Percentiles rank a stretch among this genome's conserved stretches.
These are phyloP conservation scores for Isatis lusitanica DNA, from an alignment of 441 rosid species.

Conservation along the genomic window DNA sequence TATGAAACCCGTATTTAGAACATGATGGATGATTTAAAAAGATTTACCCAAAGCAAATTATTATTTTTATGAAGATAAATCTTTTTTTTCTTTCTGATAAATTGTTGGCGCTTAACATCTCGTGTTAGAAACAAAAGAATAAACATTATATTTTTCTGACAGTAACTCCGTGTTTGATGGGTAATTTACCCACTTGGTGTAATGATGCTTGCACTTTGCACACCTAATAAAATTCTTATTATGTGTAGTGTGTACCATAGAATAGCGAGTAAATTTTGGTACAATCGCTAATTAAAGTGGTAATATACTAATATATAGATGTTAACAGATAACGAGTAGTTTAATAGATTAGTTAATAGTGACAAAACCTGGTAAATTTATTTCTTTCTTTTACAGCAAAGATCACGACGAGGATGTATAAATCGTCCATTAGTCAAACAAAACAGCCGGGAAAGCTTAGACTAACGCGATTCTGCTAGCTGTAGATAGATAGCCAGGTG, in stretches of 20 bases:
- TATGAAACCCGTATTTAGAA: background rate
- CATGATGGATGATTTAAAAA: background rate
- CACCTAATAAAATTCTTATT: conserved; percentile 32
- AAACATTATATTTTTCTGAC: conserved; percentile 24
- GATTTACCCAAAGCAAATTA: background rate
- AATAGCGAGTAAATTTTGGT: conserved; percentile 26
- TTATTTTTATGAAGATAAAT: background rate
- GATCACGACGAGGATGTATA: conserved; percentile 29
- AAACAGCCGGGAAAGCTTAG: conserved; percentile 36
- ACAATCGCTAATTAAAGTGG: conserved; percentile 15
- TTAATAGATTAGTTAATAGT: conserved; percentile 27
- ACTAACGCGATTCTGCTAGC: conserved; percentile 34
- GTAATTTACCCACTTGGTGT: conserved; percentile 34
- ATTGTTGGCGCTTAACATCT: background rate
- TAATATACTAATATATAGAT: conserved; percentile 4
- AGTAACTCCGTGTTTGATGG: conserved; percentile 42
- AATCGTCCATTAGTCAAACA: conserved; percentile 35
- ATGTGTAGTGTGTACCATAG: conserved; percentile 35
- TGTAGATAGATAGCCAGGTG: conserved; percentile 22
- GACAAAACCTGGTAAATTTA: conserved; percentile 22
- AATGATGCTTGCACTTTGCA: conserved; percentile 40
- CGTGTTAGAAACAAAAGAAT: background rate
- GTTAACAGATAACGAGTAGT: conserved; percentile 6
- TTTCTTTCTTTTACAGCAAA: conserved; percentile 31
- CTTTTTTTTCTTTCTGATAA: background rate